phyloP scores from a whole-genome alignment of 768 basidiomycete genomes.

The Kwoniella heveanensis region DNA sequence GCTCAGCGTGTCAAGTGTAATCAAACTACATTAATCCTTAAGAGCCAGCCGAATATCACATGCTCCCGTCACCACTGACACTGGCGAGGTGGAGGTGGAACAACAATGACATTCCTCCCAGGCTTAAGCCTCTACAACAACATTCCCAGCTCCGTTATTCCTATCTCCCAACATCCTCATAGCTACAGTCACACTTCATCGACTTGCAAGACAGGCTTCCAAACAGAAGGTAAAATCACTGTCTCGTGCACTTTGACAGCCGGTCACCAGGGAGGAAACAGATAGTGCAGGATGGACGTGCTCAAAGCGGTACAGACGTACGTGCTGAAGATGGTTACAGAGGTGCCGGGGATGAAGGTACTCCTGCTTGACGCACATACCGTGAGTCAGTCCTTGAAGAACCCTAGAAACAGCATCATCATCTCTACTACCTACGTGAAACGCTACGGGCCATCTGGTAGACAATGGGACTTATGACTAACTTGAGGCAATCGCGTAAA shows the following conservation, averaged over 20 bases:
- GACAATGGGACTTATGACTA: no score
- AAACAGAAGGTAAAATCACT: no score
- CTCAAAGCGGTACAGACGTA: constrained; percentile 94
- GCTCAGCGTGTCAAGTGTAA: no score
- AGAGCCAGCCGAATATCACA: background rate
- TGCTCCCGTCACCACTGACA: background rate
- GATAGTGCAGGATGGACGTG: constrained; percentile 73
- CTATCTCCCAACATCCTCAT: no score
- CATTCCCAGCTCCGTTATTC: no score
- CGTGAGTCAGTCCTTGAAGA: constrained; percentile 59
- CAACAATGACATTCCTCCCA: constrained; percentile 1
- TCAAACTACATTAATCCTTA: background rate
- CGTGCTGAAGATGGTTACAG: constrained; percentile 81
- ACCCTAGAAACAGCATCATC: no score
- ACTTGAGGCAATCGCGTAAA: constrained; percentile 62
- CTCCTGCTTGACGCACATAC: constrained; percentile 92
- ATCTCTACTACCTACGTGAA: no score
- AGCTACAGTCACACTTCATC: no score
- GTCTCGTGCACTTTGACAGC: background rate
- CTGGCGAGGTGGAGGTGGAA: background rate
- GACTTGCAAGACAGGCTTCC: no score
- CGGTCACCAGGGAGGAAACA: background rate
- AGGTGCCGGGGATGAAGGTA: constrained; percentile 89
- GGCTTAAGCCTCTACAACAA: background rate
- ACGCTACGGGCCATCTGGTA: no score